A percentile compares a stretch with the other conserved stretches of the same genome.
phyloP scores from a whole-genome alignment of 225 moss, liverwort and hornwort genomes.

The Bryum argenteum region DNA sequence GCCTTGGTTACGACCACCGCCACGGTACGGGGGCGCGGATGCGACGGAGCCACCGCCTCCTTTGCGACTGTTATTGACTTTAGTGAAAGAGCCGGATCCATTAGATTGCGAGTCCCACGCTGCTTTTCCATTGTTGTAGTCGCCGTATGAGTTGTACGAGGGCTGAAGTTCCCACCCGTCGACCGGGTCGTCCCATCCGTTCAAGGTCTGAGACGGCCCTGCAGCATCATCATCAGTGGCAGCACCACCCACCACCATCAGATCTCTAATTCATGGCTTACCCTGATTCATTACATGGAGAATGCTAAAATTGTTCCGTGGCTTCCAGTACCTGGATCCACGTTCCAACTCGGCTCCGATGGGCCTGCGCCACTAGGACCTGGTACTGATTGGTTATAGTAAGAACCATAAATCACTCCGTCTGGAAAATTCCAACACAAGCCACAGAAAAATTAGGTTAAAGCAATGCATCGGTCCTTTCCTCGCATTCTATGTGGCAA shows the following conservation, averaged over 20 bases:
- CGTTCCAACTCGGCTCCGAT: constrained; percentile 28
- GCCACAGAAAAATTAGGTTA: constrained; percentile 16
- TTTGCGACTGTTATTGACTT: constrained; percentile 42
- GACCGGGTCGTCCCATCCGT: constrained; percentile 62
- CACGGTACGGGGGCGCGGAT: constrained; percentile 16
- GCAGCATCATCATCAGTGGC: constrained; percentile 17
- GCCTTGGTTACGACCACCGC: constrained; percentile 31
- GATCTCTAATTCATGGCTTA: background rate
- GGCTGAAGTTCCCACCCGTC: constrained; percentile 64
- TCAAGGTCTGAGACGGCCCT: constrained; percentile 47
- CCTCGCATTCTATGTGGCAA: background rate
- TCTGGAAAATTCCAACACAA: constrained; percentile 7
- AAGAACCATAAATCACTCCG: constrained; percentile 21
- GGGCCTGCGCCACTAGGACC: constrained; percentile 30
- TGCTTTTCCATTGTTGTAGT: constrained; percentile 44
- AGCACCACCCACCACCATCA: background rate
- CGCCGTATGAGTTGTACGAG: constrained; percentile 33
- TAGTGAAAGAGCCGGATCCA: constrained; percentile 37
- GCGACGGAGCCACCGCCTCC: constrained; percentile 15
- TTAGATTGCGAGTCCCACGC: constrained; percentile 31
- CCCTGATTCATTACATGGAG: background rate
- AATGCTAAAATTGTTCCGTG: background rate
- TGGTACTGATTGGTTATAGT: constrained; percentile 19
- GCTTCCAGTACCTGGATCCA: constrained; percentile 48
- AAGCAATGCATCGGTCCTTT: background rate